Evolutionary conservation across 768 basidiomycete species (phyloP), one percentile per base, ranked within the genome.

Genomic region (Boletellus sp.): DNA sequence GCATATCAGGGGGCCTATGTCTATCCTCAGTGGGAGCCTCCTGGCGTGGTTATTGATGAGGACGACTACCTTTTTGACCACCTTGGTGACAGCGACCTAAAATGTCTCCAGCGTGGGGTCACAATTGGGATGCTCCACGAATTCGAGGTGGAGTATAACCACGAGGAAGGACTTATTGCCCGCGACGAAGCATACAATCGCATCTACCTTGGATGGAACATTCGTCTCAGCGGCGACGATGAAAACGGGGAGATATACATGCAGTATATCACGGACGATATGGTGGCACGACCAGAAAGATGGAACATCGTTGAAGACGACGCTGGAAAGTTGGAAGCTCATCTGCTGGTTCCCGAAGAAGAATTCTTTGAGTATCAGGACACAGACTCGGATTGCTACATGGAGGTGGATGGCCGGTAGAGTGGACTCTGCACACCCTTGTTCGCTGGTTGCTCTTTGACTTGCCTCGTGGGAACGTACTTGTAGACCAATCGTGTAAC

Each of bases 121-220:
- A 78, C 80, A 1, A 52, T 72, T 42, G 73, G 71, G 33, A 84
- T 88, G 83, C 71, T 85, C 35, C 70, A 74, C 26, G 65, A 68
- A 19, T 85, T 76, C 53, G 66, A 75, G 7, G 76, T 87, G 70
- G 62, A 69, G 20, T 87, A 87, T 61, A 58, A 61, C 0, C 83
- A 83, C 56, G 51, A 61, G n/a, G 67, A 71, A 13, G 85, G 85
- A 3, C 70, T 88, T 35, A 56, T 77, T 17, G 78, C 78, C 10
- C 68, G 69, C 32, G 70, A 72, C 24, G 63, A 70, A 22, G 67
- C 60, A 15, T 70, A 74, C 59, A 70, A 76, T 55, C 71, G 74
- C 23, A 59, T 87, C 9, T 83, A 73, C 54, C 72, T 89, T 5
- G 87, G 87, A 5, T 89, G 84, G 84, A 87, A 86, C 55, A 75